Percentiles rank a stretch among this genome's conserved stretches.
phyloP scores from a whole-genome alignment of 1,139 yeast genomes.

The Geotrichum histeridarum region DNA sequence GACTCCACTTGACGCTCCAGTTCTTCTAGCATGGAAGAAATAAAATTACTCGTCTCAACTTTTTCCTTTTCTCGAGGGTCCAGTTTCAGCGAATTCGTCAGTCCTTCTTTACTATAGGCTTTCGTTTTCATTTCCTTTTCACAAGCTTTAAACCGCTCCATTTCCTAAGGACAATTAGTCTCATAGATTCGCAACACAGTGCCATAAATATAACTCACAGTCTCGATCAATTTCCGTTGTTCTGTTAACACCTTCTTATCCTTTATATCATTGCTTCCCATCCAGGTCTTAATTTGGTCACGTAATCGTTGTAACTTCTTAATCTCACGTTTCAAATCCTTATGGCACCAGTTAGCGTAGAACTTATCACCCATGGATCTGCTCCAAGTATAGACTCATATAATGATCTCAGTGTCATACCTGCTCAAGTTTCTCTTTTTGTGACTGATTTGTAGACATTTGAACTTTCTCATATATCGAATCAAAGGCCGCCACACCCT shows the following conservation, averaged over 20 bases:
- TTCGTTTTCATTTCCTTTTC: conserved; percentile 94
- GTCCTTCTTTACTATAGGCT: conserved; percentile 91
- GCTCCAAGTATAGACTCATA: neutral
- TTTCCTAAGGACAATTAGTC: conserved; percentile 46
- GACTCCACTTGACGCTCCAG: conserved; percentile 76
- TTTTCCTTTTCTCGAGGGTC: conserved; percentile 82
- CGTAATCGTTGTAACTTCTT: conserved; percentile 90
- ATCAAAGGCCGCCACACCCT: conserved; percentile 87
- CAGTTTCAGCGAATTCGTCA: conserved; percentile 59
- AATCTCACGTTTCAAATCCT: conserved; percentile 88
- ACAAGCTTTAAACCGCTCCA: conserved; percentile 94
- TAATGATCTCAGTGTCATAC: neutral
- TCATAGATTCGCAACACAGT: no score
- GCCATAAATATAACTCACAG: neutral
- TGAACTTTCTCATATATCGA: conserved; percentile 81
- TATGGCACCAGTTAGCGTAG: neutral
- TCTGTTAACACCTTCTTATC: conserved; percentile 78
- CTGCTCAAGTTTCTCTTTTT: conserved; percentile 82
- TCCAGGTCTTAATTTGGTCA: conserved; percentile 95
- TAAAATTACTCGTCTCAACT: conserved; percentile 66
- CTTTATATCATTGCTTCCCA: conserved; percentile 86
- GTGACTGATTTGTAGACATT: conserved; percentile 76
- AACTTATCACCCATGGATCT: no score
- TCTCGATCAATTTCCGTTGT: conserved; percentile 73
- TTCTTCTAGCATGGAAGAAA: conserved; percentile 73